These are phyloP conservation scores for Coemansia umbellata DNA, from an alignment of 192 early-diverging fungal genomes.

Conservation along the genomic window DNA sequence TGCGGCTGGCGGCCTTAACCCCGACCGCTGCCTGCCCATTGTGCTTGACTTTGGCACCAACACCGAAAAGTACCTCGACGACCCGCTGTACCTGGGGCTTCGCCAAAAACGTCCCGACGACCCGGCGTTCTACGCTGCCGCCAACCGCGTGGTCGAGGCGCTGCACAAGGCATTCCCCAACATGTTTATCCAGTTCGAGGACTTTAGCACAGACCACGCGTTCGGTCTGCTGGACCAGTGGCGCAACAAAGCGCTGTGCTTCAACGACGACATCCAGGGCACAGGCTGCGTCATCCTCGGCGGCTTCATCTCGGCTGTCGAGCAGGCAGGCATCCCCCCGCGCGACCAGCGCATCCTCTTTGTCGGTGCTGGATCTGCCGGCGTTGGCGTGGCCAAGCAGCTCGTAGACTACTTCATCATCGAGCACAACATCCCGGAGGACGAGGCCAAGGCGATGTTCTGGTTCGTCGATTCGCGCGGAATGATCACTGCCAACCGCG, in stretches of 20 bases:
- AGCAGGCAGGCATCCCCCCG: conserved; percentile 59
- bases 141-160: conserved; percentile 72
- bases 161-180: conserved; percentile 70
- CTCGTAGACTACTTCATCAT: conserved; percentile 71
- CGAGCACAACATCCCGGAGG: conserved; percentile 66
- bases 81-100: conserved; percentile 88
- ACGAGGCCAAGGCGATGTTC: conserved; percentile 49
- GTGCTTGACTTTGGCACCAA: conserved; percentile 89
- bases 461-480: conserved; percentile 90
- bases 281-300: conserved; percentile 86
- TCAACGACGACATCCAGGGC: conserved; percentile 75
- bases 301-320: conserved; percentile 83
- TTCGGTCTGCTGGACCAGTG: conserved; percentile 80
- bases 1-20: conserved; percentile 79
- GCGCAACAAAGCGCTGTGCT: conserved; percentile 69
- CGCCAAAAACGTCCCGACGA: conserved; percentile 61
- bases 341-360: conserved; percentile 80
- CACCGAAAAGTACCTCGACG: conserved; percentile 70
- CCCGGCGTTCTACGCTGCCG: conserved; percentile 64
- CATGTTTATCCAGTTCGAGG: conserved; percentile 94
- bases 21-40: conserved; percentile 80
- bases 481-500: conserved; percentile 77
- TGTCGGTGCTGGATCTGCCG: conserved; percentile 88
- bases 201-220: conserved; percentile 91
- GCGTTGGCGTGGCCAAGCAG: conserved; percentile 87